phyloP scores from a whole-genome alignment of 1,139 yeast genomes.

The Kazachstania sp. region DNA sequence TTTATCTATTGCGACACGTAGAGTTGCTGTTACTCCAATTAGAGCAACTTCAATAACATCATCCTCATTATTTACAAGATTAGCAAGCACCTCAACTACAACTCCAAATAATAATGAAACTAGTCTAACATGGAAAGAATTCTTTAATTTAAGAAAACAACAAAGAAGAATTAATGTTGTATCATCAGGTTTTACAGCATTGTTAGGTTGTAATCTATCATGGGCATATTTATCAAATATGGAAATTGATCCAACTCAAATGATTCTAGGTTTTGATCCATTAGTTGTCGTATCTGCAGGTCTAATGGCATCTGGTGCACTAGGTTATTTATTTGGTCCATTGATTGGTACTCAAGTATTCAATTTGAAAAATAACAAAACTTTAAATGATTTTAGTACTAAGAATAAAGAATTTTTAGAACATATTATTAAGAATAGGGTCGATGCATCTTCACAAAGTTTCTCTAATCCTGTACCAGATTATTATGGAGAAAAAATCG shows the following conservation, averaged over 20 bases:
- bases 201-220: slow-evolving; percentile 60
- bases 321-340: slow-evolving; percentile 83
- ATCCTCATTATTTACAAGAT: slow-evolving; percentile 1
- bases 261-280: slow-evolving; percentile 80
- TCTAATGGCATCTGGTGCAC: slow-evolving; percentile 57
- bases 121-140: slow-evolving; percentile 59
- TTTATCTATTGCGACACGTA: background rate
- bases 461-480: slow-evolving; percentile 95
- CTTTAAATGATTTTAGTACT: slow-evolving; percentile 39
- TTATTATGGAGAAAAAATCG: slow-evolving; percentile 93
- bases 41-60: background rate
- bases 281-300: slow-evolving; percentile 65
- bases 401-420: slow-evolving; percentile 70
- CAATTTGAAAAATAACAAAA: slow-evolving; percentile 43
- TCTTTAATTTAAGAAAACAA: slow-evolving; percentile 64
- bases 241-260: slow-evolving; percentile 76
- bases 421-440: slow-evolving; percentile 69
- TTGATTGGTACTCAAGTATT: slow-evolving; percentile 65
- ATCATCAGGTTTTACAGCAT: slow-evolving; percentile 60
- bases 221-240: slow-evolving; percentile 72
- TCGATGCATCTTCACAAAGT: slow-evolving; percentile 88
- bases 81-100: slow-evolving; percentile 1
- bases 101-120: background rate
- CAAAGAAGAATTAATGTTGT: slow-evolving; percentile 62
- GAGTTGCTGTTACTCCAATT: background rate